Conservation (phyloP, 257 asterid genomes). For the Verbascum thapsus region DNA sequence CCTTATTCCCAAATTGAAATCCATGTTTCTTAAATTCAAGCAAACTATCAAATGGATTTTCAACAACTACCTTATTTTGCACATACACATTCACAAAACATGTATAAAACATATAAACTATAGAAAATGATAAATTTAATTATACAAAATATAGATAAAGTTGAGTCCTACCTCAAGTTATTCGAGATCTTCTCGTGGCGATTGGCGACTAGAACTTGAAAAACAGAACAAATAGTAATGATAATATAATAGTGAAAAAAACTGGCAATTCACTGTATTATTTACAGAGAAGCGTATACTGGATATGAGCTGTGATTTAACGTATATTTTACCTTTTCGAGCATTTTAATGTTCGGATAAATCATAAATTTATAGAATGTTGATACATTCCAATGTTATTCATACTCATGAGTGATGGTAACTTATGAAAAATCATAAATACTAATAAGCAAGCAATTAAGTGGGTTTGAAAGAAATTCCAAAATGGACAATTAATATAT, state of each 20-base stretch:
- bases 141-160: not conserved
- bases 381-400: not conserved
- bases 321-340: slow-evolving; percentile 1
- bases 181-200: slow-evolving; percentile 6
- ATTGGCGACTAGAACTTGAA: not conserved
- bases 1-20: not conserved
- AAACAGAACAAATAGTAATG: not conserved
- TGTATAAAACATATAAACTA: not conserved
- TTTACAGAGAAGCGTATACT: not conserved
- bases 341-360: not conserved
- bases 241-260: not conserved
- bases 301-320: slow-evolving; percentile 1
- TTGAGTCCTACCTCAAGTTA: not conserved
- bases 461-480: too few species aligned
- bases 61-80: not conserved
- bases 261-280: not conserved
- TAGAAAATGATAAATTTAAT: not conserved
- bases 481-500: not conserved
- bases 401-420: not conserved
- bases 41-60: not conserved
- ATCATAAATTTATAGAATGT: not conserved
- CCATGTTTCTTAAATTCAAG: too few species aligned
- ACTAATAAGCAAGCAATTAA: not conserved
- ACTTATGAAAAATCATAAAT: not conserved
- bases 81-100: not conserved